Conservation (phyloP, 805 yeast genomes). For the Wickerhamiella lipophila region DNA sequence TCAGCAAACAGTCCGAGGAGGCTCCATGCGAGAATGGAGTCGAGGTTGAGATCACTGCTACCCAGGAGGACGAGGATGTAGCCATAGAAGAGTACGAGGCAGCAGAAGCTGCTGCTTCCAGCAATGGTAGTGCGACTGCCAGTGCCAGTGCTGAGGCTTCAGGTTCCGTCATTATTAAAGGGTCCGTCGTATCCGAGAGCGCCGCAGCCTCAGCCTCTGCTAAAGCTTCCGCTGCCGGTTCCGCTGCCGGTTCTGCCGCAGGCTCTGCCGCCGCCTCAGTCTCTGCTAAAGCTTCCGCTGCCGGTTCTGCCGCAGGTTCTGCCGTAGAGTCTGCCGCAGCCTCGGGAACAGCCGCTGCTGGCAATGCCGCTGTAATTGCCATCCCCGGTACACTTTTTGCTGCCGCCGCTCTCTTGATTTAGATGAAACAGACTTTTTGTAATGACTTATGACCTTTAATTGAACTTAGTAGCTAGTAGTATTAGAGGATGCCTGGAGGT, state of each 20-base stretch:
- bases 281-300: not conserved
- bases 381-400: not conserved
- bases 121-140: not conserved
- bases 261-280: not conserved
- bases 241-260: constrained; percentile 11
- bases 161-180: constrained; percentile 6
- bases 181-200: constrained; percentile 4
- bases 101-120: not conserved
- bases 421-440: not conserved
- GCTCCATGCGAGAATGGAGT: not conserved
- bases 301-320: not conserved
- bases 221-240: constrained; percentile 12
- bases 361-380: not conserved
- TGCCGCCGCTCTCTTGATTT: not conserved
- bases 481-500: no score
- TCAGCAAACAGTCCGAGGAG: not conserved
- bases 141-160: not conserved
- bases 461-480: no score
- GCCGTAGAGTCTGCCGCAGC: not conserved
- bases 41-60: not conserved
- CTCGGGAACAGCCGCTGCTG: not conserved
- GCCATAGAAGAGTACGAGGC: not conserved
- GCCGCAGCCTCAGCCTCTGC: not conserved
- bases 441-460: not conserved
- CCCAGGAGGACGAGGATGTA: not conserved